A percentile compares a stretch with the other conserved stretches of the same genome.
Conservation (phyloP, 768 basidiomycete species). For the Russula abietina region DNA sequence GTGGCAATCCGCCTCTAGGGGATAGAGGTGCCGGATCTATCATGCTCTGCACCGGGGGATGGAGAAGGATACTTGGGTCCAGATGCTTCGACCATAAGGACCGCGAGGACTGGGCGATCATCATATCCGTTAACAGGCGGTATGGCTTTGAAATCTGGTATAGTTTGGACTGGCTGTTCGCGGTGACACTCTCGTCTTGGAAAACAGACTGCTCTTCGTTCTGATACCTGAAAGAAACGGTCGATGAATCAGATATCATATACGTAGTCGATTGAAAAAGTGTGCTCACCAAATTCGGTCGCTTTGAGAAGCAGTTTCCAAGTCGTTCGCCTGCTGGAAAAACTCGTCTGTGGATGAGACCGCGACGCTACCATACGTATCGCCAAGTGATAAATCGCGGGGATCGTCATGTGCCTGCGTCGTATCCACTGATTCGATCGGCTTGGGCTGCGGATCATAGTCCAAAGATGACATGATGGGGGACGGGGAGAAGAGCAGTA, state of each 20-base stretch:
- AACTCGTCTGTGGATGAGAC: not conserved
- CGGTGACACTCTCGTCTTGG: not conserved
- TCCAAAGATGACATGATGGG: not conserved
- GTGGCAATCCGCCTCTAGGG: not conserved
- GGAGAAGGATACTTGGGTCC: not conserved
- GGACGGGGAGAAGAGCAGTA: not conserved
- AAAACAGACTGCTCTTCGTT: not conserved
- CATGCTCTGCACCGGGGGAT: not conserved
- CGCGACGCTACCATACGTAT: too few relatives aligned
- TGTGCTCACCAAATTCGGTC: not conserved
- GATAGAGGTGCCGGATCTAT: not conserved
- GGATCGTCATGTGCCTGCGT: not conserved
- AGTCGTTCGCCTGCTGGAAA: not conserved
- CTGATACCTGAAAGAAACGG: not conserved
- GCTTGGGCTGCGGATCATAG: too few relatives aligned
- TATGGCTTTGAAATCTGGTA: not conserved
- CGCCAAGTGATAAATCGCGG: not conserved
- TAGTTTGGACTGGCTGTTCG: not conserved
- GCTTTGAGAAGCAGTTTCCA: not conserved
- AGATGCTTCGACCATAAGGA: not conserved
- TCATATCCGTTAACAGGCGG: not conserved
- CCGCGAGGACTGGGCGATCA: not conserved
- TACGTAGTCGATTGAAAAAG: not conserved
- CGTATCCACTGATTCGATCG: not conserved
- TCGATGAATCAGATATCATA: not conserved